A percentile compares a stretch with the other conserved stretches of the same genome.
These are phyloP conservation scores for Tetracladium setigerum DNA, from an alignment of 495 filamentous ascomycete genomes.

Conservation along the genomic window DNA sequence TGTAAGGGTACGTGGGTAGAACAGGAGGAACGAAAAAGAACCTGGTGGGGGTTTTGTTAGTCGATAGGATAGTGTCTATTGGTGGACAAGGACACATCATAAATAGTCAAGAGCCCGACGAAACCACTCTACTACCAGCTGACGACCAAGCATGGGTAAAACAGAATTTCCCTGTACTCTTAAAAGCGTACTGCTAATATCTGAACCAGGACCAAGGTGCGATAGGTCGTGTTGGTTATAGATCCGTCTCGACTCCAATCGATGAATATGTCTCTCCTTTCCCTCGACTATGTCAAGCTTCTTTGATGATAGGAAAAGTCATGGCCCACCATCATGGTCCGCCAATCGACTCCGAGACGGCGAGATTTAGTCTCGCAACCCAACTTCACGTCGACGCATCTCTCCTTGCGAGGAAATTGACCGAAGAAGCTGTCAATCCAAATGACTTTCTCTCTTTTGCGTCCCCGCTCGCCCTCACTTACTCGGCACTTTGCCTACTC, in stretches of 20 bases:
- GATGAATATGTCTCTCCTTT: slow-evolving; percentile 23
- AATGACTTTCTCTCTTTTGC: slow-evolving; percentile 9
- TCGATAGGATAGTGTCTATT: slow-evolving; percentile 37
- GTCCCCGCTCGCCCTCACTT: slow-evolving; percentile 8
- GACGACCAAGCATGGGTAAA: slow-evolving; percentile 38
- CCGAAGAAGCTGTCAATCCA: slow-evolving; percentile 7
- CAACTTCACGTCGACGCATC: slow-evolving; percentile 23
- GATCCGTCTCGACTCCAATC: slow-evolving; percentile 5
- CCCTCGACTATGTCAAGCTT: slow-evolving; percentile 35
- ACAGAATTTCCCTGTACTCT: neutral
- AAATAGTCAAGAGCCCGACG: slow-evolving; percentile 32
- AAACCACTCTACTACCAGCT: slow-evolving; percentile 31
- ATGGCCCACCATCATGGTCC: slow-evolving; percentile 22
- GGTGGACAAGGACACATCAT: slow-evolving; percentile 35
- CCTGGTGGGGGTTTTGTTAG: slow-evolving; percentile 46
- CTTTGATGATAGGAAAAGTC: slow-evolving; percentile 32
- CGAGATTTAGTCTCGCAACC: slow-evolving; percentile 8
- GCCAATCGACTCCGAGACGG: slow-evolving; percentile 7
- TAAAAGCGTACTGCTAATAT: slow-evolving; percentile 1
- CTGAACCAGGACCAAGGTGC: slow-evolving; percentile 13
- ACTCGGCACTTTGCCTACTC: slow-evolving; percentile 15
- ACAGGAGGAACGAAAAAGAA: slow-evolving; percentile 37
- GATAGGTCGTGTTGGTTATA: slow-evolving; percentile 2
- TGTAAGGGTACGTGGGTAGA: slow-evolving; percentile 37
- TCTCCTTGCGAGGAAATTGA: slow-evolving; percentile 6